Percentiles rank a stretch among this genome's conserved stretches.
Evolutionary conservation across 352 stramenopile species (phyloP).

Genomic region (Plasmopara viticola): DNA sequence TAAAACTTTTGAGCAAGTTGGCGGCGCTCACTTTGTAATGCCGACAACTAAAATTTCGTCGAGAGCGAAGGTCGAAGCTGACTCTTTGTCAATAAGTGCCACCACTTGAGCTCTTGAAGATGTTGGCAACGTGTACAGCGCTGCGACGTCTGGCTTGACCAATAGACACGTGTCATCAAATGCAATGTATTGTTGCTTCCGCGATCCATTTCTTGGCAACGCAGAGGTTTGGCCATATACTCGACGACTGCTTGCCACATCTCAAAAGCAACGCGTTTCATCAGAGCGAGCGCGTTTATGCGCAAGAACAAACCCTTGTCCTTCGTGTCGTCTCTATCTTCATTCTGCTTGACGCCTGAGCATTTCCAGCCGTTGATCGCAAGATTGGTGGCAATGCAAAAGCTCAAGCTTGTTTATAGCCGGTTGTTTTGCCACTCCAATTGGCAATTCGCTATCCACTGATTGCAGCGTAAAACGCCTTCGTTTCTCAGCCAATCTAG

Average conservation of each 20-base stretch:
- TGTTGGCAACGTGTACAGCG: slow-evolving; percentile 5
- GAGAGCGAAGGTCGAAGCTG: slow-evolving; percentile 6
- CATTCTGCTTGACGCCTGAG: neutral
- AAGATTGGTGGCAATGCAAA: neutral
- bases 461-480: no score
- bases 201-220: slow-evolving; percentile 23
- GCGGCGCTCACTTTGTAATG: neutral
- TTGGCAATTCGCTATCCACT: no score
- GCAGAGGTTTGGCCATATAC: slow-evolving; percentile 19
- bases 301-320: neutral
- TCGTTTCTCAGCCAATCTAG: no score
- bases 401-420: no score
- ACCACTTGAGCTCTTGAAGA: slow-evolving; percentile 15
- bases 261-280: slow-evolving; percentile 14
- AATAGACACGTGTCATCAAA: slow-evolving; percentile 29
- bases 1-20: neutral
- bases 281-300: slow-evolving; percentile 10
- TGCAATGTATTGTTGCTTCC: slow-evolving; percentile 14
- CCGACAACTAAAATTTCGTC: neutral
- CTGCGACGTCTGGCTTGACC: slow-evolving; percentile 11
- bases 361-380: neutral
- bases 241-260: slow-evolving; percentile 23
- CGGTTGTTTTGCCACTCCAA: no score
- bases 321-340: neutral
- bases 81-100: slow-evolving; percentile 25